Evolutionary conservation across 148 eudicot genomes (phyloP), one percentile per base, ranked within the genome.

Genomic region (Rhododendron molle): DNA sequence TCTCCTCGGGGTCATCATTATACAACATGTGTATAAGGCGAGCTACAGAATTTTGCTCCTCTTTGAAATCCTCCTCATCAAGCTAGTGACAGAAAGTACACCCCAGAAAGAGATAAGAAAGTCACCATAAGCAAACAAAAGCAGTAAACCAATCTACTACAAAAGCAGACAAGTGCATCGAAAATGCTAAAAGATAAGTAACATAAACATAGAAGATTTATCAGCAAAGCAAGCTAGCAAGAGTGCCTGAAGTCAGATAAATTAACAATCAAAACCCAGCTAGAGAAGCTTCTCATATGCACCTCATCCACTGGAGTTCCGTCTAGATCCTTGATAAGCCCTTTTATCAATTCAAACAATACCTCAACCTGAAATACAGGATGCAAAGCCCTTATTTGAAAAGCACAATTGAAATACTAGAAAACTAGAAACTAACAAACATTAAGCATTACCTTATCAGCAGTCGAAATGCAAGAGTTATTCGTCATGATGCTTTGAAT

Each of bases 41-140:
- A 86, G 99, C 98, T 82, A 97, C 98, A 89, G 98, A 95, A 89
- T 94, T 95, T 85, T 95, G 98, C 90, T 97, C 99, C 90, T 97
- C 99, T 58, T 89, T 90, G 86, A 97, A 97, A 89, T 97, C 99
- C 88, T 97, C 99, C 84, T 97, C 99, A 89, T 97, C 99, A 86
- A 91, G 90, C 98, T 97, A 80, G 60, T 30, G 62, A 78, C 85
- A 71, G 46, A 81, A 60, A 73, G 32, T 86, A 34, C 58, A 83
- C 71, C 71, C 85, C 62, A 78, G 62, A 81, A 78, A 79, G 30
- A 52, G 60, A 71, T 16, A 84, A 46, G 69, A 30, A 81, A 15
- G 18, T 49, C 84, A 62, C 62, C 38, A 67, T 28, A n/a, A 20
- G 40, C 43, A 56, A 52, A 54, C 20, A 4, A 18, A 54, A 80